Evolutionary conservation across 768 basidiomycete genomes (phyloP).

Genomic region (Russula earlei): DNA sequence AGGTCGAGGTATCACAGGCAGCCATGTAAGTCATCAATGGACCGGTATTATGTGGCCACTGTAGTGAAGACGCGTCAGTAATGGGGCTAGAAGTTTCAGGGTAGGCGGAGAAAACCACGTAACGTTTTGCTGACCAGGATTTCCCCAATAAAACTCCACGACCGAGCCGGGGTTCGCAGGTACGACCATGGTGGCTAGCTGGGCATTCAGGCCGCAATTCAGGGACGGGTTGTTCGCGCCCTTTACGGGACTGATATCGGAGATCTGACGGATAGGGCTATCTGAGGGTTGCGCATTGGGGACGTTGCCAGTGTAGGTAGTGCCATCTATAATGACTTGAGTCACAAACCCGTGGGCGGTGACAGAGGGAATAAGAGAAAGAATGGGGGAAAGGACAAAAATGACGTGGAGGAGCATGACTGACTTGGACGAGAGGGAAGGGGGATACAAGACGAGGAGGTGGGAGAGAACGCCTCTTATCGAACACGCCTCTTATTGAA

Average conservation of each 20-base stretch:
- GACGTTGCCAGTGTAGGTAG: slow-evolving; percentile 10
- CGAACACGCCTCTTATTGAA: neutral
- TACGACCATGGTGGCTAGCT: slow-evolving; percentile 37
- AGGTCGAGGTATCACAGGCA: slow-evolving; percentile 42
- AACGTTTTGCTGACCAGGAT: slow-evolving; percentile 29
- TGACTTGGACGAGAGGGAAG: neutral
- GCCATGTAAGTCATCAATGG: slow-evolving; percentile 73
- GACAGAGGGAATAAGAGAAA: slow-evolving; percentile 10
- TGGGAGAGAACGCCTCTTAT: neutral
- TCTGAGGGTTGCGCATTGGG: slow-evolving; percentile 9
- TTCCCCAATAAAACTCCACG: slow-evolving; percentile 44
- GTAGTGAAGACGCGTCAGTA: neutral
- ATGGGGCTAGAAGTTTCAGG: neutral
- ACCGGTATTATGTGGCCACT: slow-evolving; percentile 54
- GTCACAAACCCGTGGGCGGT: slow-evolving; percentile 13
- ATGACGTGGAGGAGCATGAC: neutral
- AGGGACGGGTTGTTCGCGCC: slow-evolving; percentile 42
- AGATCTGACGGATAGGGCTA: slow-evolving; percentile 33
- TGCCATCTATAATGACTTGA: slow-evolving; percentile 17
- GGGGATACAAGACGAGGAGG: no score
- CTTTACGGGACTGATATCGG: slow-evolving; percentile 37
- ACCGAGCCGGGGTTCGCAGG: slow-evolving; percentile 49
- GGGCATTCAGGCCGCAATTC: slow-evolving; percentile 50
- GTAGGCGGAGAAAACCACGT: slow-evolving; percentile 1
- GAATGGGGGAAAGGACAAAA: slow-evolving; percentile 21